These are phyloP conservation scores for Millerago galiae DNA, from an alignment of 805 yeast genomes.

Conservation along the genomic window DNA sequence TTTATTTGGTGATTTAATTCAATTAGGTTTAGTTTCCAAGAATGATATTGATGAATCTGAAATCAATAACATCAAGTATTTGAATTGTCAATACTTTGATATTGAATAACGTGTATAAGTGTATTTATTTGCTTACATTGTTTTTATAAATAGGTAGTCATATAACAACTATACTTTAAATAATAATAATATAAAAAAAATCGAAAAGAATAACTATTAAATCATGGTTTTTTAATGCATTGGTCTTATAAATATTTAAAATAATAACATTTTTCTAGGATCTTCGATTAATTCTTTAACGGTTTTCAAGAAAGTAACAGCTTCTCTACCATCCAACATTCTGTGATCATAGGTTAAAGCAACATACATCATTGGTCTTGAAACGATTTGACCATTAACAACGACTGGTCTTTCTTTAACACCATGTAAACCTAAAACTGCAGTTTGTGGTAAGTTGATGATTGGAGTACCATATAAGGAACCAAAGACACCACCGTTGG, in stretches of 20 bases:
- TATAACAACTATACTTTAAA: no score
- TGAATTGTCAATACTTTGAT: conserved; percentile 17
- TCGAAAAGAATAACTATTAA: not conserved
- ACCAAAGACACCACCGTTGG: conserved; percentile 99
- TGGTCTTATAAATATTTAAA: conserved; percentile 22
- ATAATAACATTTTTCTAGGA: conserved; percentile 93
- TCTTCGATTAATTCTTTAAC: conserved; percentile 97
- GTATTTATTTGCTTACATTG: not conserved
- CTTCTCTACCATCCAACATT: conserved; percentile 97
- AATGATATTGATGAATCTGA: conserved; percentile 27
- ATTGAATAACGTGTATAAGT: not conserved
- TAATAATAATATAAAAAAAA: not conserved
- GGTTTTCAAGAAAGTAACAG: conserved; percentile 93
- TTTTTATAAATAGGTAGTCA: no score
- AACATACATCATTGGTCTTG: conserved; percentile 99
- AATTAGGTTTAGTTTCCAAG: conserved; percentile 45
- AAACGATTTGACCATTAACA: conserved; percentile 90
- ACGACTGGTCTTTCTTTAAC: conserved; percentile 96
- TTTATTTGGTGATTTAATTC: conserved; percentile 67
- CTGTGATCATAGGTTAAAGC: conserved; percentile 98
- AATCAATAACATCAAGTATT: conserved; percentile 28
- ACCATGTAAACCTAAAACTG: conserved; percentile 96
- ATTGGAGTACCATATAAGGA: conserved; percentile 97
- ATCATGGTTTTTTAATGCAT: not conserved
- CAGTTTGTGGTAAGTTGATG: conserved; percentile 96